phyloP scores from a whole-genome alignment of 208 protist genomes.

The Trypanosoma rangeli region DNA sequence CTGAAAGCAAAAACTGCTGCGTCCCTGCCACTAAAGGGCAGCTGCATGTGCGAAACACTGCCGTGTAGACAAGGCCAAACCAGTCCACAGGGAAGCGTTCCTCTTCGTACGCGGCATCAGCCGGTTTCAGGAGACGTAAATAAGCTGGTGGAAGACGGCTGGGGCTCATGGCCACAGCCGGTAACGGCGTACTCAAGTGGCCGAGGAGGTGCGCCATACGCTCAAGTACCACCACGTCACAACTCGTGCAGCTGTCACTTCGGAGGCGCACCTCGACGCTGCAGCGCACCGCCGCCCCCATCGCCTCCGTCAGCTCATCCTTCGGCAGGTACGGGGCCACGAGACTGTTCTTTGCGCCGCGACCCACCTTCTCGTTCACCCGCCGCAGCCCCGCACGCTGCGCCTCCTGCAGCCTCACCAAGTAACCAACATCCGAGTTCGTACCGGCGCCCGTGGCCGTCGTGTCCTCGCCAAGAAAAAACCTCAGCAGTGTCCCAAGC shows the following conservation, averaged over 20 bases:
- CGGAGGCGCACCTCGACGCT: slow-evolving; percentile 16
- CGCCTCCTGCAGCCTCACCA: slow-evolving; percentile 29
- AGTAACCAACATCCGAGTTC: slow-evolving; percentile 24
- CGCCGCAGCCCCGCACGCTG: slow-evolving; percentile 20
- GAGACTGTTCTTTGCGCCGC: slow-evolving; percentile 38
- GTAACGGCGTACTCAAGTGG: slow-evolving; percentile 20
- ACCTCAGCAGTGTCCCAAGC: slow-evolving; percentile 17
- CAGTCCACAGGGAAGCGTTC: slow-evolving; percentile 40
- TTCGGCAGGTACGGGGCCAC: slow-evolving; percentile 26
- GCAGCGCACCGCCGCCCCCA: slow-evolving; percentile 12
- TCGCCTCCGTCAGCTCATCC: slow-evolving; percentile 31
- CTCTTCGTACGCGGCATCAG: background rate
- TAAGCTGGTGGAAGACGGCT: slow-evolving; percentile 18
- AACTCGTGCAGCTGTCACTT: background rate
- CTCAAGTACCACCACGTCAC: background rate
- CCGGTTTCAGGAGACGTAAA: slow-evolving; percentile 13
- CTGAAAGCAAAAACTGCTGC: slow-evolving; percentile 25
- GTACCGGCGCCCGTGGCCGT: background rate
- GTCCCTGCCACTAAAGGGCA: slow-evolving; percentile 6
- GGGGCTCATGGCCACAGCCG: slow-evolving; percentile 8
- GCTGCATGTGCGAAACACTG: slow-evolving; percentile 31
- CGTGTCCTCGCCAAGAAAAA: slow-evolving; percentile 33
- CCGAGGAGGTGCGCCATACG: slow-evolving; percentile 34
- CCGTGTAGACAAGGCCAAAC: slow-evolving; percentile 42
- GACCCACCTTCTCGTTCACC: slow-evolving; percentile 27